Percentiles rank a stretch among this genome's conserved stretches.
phyloP scores from a whole-genome alignment of 305 asterid species.

The Fraxinus platypoda region DNA sequence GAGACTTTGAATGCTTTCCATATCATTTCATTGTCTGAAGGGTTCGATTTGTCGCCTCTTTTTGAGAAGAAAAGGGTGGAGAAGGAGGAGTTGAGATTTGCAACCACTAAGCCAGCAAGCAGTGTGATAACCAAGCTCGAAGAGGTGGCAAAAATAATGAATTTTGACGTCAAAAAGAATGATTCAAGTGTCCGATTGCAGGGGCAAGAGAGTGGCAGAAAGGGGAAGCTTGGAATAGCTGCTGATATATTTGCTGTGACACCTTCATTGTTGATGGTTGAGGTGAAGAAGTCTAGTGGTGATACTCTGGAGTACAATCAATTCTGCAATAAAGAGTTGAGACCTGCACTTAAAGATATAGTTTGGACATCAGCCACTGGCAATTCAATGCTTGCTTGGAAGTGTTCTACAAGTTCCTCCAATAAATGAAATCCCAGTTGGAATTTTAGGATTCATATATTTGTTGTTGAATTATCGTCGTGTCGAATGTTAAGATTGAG shows the following conservation, averaged over 20 bases:
- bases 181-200: constrained; percentile 64
- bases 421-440: not conserved
- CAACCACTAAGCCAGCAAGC: constrained; percentile 63
- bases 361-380: constrained; percentile 62
- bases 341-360: constrained; percentile 86
- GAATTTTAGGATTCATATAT: not conserved
- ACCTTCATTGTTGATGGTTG: constrained; percentile 68
- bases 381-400: constrained; percentile 42
- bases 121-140: constrained; percentile 73
- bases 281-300: constrained; percentile 83
- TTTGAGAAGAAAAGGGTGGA: constrained; percentile 67
- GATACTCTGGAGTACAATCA: constrained; percentile 80
- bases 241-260: constrained; percentile 72
- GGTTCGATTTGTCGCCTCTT: constrained; percentile 70
- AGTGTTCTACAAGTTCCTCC: not conserved
- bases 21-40: constrained; percentile 73
- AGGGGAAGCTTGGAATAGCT: constrained; percentile 75
- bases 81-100: constrained; percentile 63
- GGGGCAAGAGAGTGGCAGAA: constrained; percentile 67
- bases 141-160: constrained; percentile 64
- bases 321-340: constrained; percentile 80
- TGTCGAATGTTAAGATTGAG: not conserved
- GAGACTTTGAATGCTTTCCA: constrained; percentile 81
- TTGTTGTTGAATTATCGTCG: not conserved
- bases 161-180: constrained; percentile 65